Conservation (phyloP, 108 stramenopile genomes). For the Cylindrotheca fusiformis region DNA sequence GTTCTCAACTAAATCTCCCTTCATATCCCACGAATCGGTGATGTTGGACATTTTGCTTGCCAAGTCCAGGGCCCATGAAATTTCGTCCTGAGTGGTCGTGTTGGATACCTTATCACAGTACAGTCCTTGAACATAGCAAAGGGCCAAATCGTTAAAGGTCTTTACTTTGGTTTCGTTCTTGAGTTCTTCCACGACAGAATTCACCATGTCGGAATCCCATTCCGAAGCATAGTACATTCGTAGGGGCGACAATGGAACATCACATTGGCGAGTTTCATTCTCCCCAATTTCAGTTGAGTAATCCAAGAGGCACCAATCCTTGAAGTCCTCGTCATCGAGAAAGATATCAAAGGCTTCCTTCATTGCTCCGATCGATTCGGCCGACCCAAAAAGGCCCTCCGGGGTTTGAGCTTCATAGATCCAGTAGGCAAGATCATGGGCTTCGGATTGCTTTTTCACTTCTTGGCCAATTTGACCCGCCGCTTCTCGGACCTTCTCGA, state of each 20-base stretch:
- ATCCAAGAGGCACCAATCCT: slow-evolving; percentile 30
- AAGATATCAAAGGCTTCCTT: slow-evolving; percentile 47
- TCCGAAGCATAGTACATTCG: slow-evolving; percentile 40
- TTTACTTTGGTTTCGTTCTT: slow-evolving; percentile 25
- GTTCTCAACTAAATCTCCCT: slow-evolving; percentile 33
- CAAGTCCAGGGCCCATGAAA: slow-evolving; percentile 9
- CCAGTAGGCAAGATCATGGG: slow-evolving; percentile 42
- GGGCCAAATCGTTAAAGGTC: slow-evolving; percentile 28
- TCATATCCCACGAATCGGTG: slow-evolving; percentile 34
- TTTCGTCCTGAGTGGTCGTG: slow-evolving; percentile 16
- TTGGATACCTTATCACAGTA: slow-evolving; percentile 30
- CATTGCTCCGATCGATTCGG: slow-evolving; percentile 30
- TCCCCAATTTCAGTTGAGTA: slow-evolving; percentile 18
- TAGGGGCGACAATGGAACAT: slow-evolving; percentile 27
- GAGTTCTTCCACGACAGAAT: slow-evolving; percentile 31
- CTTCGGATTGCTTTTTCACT: slow-evolving; percentile 14
- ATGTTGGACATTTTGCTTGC: slow-evolving; percentile 23
- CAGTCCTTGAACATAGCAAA: slow-evolving; percentile 23
- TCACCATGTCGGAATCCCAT: slow-evolving; percentile 36
- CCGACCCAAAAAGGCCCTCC: slow-evolving; percentile 31
- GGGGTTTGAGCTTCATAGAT: slow-evolving; percentile 40
- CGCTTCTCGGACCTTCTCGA: slow-evolving; percentile 4
- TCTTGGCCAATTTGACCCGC: background rate
- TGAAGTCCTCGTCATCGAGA: slow-evolving; percentile 21
- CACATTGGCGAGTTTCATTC: slow-evolving; percentile 22